Percentiles rank a stretch among this genome's conserved stretches.
Evolutionary conservation across 257 asterid genomes (phyloP).

Genomic region (Avicennia marina): DNA sequence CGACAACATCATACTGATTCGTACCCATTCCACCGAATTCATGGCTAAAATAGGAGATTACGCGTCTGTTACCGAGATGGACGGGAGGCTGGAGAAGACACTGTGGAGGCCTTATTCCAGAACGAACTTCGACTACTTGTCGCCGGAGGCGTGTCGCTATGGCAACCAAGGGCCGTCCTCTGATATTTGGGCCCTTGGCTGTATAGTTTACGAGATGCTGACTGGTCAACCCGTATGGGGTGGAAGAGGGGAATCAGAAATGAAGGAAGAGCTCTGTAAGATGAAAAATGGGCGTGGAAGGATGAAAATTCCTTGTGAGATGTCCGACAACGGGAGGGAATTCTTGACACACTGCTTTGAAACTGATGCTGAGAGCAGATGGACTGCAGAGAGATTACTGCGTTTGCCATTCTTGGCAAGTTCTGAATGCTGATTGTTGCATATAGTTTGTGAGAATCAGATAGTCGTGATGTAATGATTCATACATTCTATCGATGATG

Average conservation of each 20-base stretch:
- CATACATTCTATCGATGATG: no score
- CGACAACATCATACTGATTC: background rate
- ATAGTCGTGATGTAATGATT: no score
- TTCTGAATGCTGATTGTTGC: no score
- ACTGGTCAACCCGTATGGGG: background rate
- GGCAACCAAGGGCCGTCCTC: background rate
- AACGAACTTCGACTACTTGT: background rate
- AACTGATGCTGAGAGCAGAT: background rate
- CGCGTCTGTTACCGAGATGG: background rate
- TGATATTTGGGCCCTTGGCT: background rate
- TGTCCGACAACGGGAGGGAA: background rate
- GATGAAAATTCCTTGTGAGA: background rate
- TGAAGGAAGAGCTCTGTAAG: background rate
- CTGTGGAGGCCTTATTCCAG: background rate
- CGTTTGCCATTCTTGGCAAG: background rate
- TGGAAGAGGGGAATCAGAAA: background rate
- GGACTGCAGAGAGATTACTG: background rate
- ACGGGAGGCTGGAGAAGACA: background rate
- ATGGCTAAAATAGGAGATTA: slow-evolving; percentile 1
- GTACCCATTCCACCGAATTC: background rate
- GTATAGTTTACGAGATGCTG: background rate
- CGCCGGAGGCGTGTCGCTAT: background rate
- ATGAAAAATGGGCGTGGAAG: background rate
- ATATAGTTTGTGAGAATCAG: no score
- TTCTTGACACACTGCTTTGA: background rate